Conservation (phyloP, 495 filamentous ascomycete species). For the Penicillium angulare region DNA sequence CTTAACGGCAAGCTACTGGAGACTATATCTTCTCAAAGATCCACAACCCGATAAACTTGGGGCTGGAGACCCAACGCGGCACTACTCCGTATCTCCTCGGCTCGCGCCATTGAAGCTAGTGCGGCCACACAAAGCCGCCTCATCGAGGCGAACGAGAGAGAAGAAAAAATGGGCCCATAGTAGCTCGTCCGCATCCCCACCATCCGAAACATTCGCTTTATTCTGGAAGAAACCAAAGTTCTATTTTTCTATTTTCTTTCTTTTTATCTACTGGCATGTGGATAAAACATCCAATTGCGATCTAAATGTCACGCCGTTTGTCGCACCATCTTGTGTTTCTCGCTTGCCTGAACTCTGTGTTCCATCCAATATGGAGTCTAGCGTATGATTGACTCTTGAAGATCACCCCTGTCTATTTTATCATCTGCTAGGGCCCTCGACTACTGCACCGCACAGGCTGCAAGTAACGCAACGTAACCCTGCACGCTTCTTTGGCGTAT, state of each 20-base stretch:
- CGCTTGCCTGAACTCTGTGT: slow-evolving; percentile 2
- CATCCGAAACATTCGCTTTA: neutral
- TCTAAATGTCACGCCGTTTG: slow-evolving; percentile 11
- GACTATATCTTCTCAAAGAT: slow-evolving; percentile 2
- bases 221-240: neutral
- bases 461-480: slow-evolving; percentile 2
- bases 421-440: neutral
- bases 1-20: slow-evolving; percentile 4
- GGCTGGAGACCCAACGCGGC: neutral
- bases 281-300: neutral
- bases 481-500: neutral
- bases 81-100: neutral
- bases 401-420: slow-evolving; percentile 3
- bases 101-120: neutral
- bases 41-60: slow-evolving; percentile 6
- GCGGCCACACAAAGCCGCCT: neutral
- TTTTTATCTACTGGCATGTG: too few species aligned
- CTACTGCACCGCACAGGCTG: slow-evolving; percentile 1
- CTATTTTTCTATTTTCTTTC: neutral
- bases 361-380: slow-evolving; percentile 1
- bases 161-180: slow-evolving; percentile 10
- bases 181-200: neutral
- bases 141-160: neutral
- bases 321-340: slow-evolving; percentile 22
- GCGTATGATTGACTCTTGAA: neutral